phyloP scores from a whole-genome alignment of 257 asterid genomes.

The Mentha longifolia region DNA sequence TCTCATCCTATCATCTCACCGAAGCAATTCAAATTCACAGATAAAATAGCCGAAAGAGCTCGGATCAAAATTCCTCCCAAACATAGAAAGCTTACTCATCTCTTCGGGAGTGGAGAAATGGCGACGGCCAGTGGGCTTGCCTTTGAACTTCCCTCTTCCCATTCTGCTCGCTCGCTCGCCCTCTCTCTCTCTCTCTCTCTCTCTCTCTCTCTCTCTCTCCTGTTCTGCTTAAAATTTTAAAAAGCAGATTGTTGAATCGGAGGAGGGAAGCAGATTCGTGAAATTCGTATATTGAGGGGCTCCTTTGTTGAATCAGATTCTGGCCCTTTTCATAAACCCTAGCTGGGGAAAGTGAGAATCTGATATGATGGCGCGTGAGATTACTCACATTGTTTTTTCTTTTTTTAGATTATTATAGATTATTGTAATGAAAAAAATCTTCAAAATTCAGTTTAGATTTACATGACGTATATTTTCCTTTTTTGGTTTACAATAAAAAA shows the following conservation, averaged over 20 bases:
- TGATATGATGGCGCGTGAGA: conserved; percentile 19
- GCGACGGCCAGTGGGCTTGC: conserved; percentile 73
- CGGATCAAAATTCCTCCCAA: background rate
- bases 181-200: background rate
- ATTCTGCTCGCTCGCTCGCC: conserved; percentile 16
- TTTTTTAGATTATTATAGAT: no score
- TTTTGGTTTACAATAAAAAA: no score
- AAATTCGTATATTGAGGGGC: conserved; percentile 23
- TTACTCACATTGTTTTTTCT: background rate
- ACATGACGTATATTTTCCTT: no score
- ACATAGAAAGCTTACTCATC: conserved; percentile 48
- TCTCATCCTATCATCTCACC: background rate
- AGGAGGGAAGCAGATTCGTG: conserved; percentile 39
- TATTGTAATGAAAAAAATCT: background rate
- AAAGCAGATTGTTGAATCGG: conserved; percentile 23
- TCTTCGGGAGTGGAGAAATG: conserved; percentile 63
- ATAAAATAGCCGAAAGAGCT: conserved; percentile 13
- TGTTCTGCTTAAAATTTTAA: conserved; percentile 24
- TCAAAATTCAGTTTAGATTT: background rate
- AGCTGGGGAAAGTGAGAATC: conserved; percentile 30
- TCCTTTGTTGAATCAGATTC: conserved; percentile 42
- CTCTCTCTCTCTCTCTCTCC: background rate
- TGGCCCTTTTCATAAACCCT: conserved; percentile 38
- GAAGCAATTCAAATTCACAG: conserved; percentile 18
- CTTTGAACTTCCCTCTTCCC: conserved; percentile 71